A percentile compares a stretch with the other conserved stretches of the same genome.
Evolutionary conservation across 2,329 filamentous ascomycete species (phyloP).

Genomic region (Pseudogymnoascus sp.): DNA sequence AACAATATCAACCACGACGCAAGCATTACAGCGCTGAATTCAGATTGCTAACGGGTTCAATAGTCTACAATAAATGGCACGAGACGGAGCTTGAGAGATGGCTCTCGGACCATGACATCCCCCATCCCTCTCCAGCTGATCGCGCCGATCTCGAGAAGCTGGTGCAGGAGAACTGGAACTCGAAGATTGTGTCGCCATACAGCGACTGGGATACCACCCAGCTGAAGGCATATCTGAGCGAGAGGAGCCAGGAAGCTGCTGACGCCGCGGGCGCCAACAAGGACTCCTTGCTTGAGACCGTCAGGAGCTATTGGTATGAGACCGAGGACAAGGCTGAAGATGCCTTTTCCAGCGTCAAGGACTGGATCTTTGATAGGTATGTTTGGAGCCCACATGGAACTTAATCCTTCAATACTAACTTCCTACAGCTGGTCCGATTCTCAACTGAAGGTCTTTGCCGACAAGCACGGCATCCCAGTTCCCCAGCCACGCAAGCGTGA

Average conservation of each 20-base stretch:
- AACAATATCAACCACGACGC: background rate
- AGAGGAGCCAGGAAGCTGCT: constrained; percentile 65
- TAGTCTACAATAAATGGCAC: constrained; percentile 98
- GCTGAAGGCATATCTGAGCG: constrained; percentile 59
- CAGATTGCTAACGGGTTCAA: constrained; percentile 24
- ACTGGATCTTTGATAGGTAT: constrained; percentile 86
- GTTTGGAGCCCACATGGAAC: constrained; percentile 20
- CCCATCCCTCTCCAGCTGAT: constrained; percentile 82
- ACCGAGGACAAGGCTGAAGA: constrained; percentile 68
- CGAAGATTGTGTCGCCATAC: constrained; percentile 67
- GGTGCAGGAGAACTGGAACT: constrained; percentile 86
- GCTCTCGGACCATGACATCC: constrained; percentile 86
- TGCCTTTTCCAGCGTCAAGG: constrained; percentile 65
- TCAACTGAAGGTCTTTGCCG: constrained; percentile 85
- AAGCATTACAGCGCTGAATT: background rate
- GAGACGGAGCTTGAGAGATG: constrained; percentile 95
- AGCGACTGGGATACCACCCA: constrained; percentile 66
- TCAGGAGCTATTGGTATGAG: constrained; percentile 70
- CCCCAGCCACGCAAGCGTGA: constrained; percentile 85
- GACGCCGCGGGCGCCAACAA: constrained; percentile 59
- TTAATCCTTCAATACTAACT: constrained; percentile 31
- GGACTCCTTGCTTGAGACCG: constrained; percentile 60
- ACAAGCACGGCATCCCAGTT: constrained; percentile 75
- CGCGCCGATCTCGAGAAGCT: constrained; percentile 89
- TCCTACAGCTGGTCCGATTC: constrained; percentile 75